Percentiles rank a stretch among this genome's conserved stretches.
Conservation (phyloP, 2,329 filamentous ascomycete species). For the Penicillium sp. region DNA sequence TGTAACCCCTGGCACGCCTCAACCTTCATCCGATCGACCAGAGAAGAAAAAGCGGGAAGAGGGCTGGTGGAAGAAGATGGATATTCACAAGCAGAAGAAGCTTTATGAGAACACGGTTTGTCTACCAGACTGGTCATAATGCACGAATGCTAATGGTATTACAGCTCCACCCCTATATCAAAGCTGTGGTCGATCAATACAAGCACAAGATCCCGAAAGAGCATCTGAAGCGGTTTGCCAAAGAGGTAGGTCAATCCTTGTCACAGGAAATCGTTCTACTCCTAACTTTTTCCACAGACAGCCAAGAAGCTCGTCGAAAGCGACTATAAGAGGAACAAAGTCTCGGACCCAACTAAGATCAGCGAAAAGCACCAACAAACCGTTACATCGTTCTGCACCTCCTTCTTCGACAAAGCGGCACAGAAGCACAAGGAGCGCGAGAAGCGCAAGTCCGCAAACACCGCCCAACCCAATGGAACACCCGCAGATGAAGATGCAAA, state of each 20-base stretch:
- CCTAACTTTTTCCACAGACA: constrained; percentile 44
- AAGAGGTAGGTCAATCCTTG: constrained; percentile 52
- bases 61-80: constrained; percentile 50
- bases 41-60: constrained; percentile 45
- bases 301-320: constrained; percentile 88
- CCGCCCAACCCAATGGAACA: constrained; percentile 23
- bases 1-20: constrained; percentile 65
- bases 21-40: constrained; percentile 60
- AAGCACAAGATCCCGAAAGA: constrained; percentile 84
- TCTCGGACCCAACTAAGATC: constrained; percentile 76
- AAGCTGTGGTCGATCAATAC: constrained; percentile 83
- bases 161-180: constrained; percentile 81
- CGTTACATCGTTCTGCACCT: constrained; percentile 78
- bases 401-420: constrained; percentile 84
- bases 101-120: constrained; percentile 90
- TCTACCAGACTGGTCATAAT: constrained; percentile 11
- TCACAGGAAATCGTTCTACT: neutral
- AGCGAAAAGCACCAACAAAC: constrained; percentile 76
- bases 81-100: constrained; percentile 83
- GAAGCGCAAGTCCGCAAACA: constrained; percentile 57
- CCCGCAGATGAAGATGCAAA: constrained; percentile 33
- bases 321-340: constrained; percentile 87
- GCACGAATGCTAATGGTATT: neutral
- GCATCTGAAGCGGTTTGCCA: constrained; percentile 64
- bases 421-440: constrained; percentile 71